Evolutionary conservation across 306 rosid genomes (phyloP).

Genomic region (Dryas alaskensis): DNA sequence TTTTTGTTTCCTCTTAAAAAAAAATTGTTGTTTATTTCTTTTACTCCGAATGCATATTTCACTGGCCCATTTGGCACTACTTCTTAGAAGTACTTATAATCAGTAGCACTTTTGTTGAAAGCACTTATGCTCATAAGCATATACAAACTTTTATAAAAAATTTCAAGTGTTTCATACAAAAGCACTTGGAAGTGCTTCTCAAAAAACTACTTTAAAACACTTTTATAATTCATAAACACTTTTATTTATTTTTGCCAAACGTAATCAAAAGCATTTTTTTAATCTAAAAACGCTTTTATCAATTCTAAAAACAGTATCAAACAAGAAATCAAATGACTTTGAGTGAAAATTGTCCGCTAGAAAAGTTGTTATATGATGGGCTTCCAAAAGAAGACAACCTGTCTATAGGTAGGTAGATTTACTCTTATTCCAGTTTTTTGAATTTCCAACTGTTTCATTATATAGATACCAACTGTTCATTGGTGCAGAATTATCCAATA

Average conservation of each 20-base stretch:
- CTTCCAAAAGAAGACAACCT: conserved; percentile 29
- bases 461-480: conserved; percentile 5
- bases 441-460: neutral
- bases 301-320: no score
- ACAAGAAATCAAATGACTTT: conserved; percentile 13
- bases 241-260: no score
- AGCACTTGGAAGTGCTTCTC: no score
- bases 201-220: no score
- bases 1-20: neutral
- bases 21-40: neutral
- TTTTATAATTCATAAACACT: no score
- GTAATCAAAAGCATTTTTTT: conserved; percentile 42
- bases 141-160: no score
- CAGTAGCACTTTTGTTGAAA: no score
- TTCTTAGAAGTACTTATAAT: no score
- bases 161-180: no score
- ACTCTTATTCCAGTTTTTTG: neutral
- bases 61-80: no score
- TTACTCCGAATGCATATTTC: neutral
- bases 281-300: no score
- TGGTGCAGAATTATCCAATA: conserved; percentile 31
- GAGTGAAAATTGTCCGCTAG: conserved; percentile 32
- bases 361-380: conserved; percentile 31
- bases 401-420: conserved; percentile 32
- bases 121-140: no score